Percentiles rank a stretch among this genome's conserved stretches.
Conservation (phyloP, 495 filamentous ascomycete genomes). For the Daldinia childiae region DNA sequence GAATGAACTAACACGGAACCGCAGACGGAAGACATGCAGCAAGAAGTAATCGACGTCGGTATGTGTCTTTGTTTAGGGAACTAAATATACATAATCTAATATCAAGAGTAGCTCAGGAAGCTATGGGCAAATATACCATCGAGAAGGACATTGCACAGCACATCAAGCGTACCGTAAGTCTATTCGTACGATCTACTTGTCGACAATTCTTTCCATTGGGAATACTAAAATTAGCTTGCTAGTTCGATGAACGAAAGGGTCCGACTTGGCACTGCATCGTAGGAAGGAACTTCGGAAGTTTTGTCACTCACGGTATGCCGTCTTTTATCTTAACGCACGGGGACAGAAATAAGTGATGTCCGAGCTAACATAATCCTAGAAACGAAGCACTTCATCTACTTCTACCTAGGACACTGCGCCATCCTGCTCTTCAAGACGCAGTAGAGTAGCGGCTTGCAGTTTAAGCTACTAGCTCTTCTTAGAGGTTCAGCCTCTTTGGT, state of each 20-base stretch:
- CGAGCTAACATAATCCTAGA: slow-evolving; percentile 64
- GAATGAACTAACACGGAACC: slow-evolving; percentile 42
- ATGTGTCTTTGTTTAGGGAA: slow-evolving; percentile 52
- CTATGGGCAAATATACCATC: slow-evolving; percentile 90
- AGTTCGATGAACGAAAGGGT: slow-evolving; percentile 92
- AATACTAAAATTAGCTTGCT: slow-evolving; percentile 25
- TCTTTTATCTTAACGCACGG: neutral
- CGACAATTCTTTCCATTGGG: neutral
- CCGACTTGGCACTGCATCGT: slow-evolving; percentile 99
- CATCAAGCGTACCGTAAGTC: slow-evolving; percentile 90
- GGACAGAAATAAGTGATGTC: neutral
- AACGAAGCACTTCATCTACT: slow-evolving; percentile 99
- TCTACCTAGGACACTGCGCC: slow-evolving; percentile 98
- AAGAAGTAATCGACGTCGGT: slow-evolving; percentile 94
- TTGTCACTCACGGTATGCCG: slow-evolving; percentile 90
- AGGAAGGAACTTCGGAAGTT: slow-evolving; percentile 97
- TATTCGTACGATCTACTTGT: slow-evolving; percentile 1
- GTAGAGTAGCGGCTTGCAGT: slow-evolving; percentile 55
- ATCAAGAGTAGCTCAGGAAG: slow-evolving; percentile 76
- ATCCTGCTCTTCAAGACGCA: slow-evolving; percentile 99
- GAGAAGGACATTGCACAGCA: slow-evolving; percentile 99
- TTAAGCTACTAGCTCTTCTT: slow-evolving; percentile 7
- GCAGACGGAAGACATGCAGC: slow-evolving; percentile 96
- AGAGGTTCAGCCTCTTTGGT: neutral
- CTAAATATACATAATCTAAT: slow-evolving; percentile 11